phyloP scores from a whole-genome alignment of 2,329 filamentous ascomycete species.

The Metarhizium anisopliae region DNA sequence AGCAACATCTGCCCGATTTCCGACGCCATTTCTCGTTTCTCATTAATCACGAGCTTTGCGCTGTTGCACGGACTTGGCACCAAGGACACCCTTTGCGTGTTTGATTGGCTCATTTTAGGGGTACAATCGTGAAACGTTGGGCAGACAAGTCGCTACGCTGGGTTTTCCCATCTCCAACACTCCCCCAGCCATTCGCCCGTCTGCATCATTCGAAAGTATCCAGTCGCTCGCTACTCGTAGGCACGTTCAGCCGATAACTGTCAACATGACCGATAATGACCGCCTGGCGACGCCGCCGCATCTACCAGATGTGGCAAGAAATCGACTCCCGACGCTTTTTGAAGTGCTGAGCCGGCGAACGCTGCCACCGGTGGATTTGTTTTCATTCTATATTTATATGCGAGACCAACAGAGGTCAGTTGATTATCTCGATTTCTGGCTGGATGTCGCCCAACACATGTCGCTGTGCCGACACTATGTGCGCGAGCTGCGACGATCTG shows the following conservation, averaged over 20 bases:
- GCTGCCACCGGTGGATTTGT: conserved; percentile 90
- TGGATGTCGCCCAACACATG: conserved; percentile 98
- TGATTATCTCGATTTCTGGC: conserved; percentile 98
- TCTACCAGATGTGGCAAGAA: conserved; percentile 55
- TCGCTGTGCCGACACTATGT: conserved; percentile 96
- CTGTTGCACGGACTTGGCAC: conserved; percentile 1
- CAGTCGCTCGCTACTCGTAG: neutral
- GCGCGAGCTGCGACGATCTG: conserved; percentile 84
- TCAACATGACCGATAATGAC: conserved; percentile 15
- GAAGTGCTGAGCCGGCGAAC: conserved; percentile 92
- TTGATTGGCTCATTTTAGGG: conserved; percentile 1
- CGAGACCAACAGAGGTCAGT: conserved; percentile 95
- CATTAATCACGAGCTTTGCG: neutral
- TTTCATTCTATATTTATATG: conserved; percentile 99
- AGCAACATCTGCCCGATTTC: neutral
- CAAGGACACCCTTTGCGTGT: neutral
- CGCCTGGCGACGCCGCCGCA: conserved; percentile 38
- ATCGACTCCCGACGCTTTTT: conserved; percentile 86
- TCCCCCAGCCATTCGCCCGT: neutral
- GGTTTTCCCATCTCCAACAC: neutral
- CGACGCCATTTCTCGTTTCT: neutral
- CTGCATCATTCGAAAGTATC: neutral
- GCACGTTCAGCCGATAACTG: neutral
- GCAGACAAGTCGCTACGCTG: conserved; percentile 1
- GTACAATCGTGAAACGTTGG: conserved; percentile 9